Evolutionary conservation across 139 green algal species (phyloP).

Genomic region (Mesotaenium endlicherianum): DNA sequence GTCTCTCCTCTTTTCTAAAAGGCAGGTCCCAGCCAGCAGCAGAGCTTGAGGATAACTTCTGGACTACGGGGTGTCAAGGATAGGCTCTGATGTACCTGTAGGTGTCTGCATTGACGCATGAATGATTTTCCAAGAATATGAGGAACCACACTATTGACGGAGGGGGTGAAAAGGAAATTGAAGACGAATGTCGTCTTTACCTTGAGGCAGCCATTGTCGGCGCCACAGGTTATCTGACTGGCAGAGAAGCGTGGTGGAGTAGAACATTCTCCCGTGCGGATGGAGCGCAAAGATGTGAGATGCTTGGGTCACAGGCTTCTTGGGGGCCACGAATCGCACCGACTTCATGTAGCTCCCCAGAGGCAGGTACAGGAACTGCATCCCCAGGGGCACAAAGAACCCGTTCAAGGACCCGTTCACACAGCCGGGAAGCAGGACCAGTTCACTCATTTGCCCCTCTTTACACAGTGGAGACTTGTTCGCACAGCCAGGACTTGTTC

Average conservation of each 20-base stretch:
- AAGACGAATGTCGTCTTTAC: too few relatives aligned
- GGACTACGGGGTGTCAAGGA: too few relatives aligned
- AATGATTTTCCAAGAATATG: not conserved
- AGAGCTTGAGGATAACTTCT: too few relatives aligned
- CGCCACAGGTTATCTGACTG: constrained; percentile 32
- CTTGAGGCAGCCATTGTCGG: constrained; percentile 17
- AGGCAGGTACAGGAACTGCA: constrained; percentile 29
- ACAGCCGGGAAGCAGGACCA: too few relatives aligned
- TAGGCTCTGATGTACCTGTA: not conserved
- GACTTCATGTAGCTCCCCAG: constrained; percentile 34
- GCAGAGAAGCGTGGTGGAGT: constrained; percentile 34
- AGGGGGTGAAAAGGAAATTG: too few relatives aligned
- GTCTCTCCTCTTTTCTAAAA: too few relatives aligned
- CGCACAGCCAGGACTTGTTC: too few relatives aligned
- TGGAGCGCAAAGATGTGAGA: constrained; percentile 48
- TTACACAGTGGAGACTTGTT: too few relatives aligned
- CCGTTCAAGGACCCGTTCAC: too few relatives aligned
- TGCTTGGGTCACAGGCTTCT: not conserved
- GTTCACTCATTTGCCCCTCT: too few relatives aligned
- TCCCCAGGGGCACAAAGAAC: not conserved
- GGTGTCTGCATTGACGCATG: not conserved
- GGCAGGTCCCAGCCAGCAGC: too few relatives aligned
- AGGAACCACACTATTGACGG: too few relatives aligned
- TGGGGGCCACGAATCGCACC: constrained; percentile 25
- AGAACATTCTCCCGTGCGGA: constrained; percentile 53